Evolutionary conservation across 2,329 filamentous ascomycete species (phyloP), one percentile per base, ranked within the genome.

Genomic region (Trichophyton benhamiae): DNA sequence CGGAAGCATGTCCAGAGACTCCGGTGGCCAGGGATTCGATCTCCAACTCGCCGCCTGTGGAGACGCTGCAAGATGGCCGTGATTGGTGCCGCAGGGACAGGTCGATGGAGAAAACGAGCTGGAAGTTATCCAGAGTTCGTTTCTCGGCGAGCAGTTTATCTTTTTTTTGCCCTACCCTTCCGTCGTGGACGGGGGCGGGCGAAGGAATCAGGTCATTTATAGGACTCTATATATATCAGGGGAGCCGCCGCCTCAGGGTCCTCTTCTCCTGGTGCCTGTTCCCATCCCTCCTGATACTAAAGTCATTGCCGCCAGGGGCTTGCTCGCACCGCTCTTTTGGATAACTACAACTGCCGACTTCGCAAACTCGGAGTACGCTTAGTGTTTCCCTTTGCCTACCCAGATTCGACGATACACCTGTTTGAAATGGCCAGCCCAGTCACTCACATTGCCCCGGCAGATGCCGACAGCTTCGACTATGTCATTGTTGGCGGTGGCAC

Each of bases 401-500:
- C 41, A n/a, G 15, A n/a, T 44, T 17, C n/a, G 41, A 7, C 41
- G 17, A 44, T n/a, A 44, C 41, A 15, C 41, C 33, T 13, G 33
- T 9, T 38, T 17, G 15, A 4, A 44, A 57, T 57, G 53, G 59
- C 59, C 22, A 61, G 52, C 25, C 88, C 87, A 59, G 91, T 87
- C 65, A 84, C 82, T 66, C 78, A 84, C 62, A 80, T 91, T 65
- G 80, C 87, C 57, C 74, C 82, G 65, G 77, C 81, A 70, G 84
- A 87, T 67, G 80, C 80, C 70, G 79, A 85, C 75, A 80, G 79
- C 77, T 94, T 85, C 76, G 89, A 94, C 81, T 94, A 91, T 78
- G 82, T 94, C 73, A 84, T 94, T 67, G 87, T 94, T 58, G 89
- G 89, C 66, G 89, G 89, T 65, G 89, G 89, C 70, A 94, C 89